A percentile compares a stretch with the other conserved stretches of the same genome.
phyloP scores from a whole-genome alignment of 169 alveolate species.

The Plasmodium coatneyi region DNA sequence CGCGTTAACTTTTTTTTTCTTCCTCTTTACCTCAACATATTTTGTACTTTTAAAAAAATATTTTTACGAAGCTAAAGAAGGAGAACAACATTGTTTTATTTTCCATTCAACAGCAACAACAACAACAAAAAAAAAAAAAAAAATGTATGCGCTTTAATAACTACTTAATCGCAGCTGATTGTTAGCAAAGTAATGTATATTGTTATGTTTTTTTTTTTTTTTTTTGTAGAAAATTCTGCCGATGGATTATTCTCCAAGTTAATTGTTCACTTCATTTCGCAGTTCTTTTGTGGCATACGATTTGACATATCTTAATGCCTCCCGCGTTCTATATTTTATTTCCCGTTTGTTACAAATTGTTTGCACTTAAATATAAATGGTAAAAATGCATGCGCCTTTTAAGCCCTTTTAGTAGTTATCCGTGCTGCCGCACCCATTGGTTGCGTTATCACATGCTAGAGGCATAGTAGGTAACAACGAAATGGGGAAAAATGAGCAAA shows the following conservation, averaged over 20 bases:
- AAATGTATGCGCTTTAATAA: background rate
- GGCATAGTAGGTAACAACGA: background rate
- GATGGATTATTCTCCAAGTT: background rate
- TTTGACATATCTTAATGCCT: background rate
- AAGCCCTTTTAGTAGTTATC: background rate
- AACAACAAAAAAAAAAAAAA: background rate
- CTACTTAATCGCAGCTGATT: background rate
- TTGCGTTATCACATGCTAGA: background rate
- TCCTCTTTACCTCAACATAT: background rate
- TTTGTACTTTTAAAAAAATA: background rate
- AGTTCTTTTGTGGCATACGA: background rate
- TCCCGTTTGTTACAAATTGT: background rate
- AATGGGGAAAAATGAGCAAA: background rate
- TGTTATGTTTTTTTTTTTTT: background rate
- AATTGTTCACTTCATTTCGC: background rate
- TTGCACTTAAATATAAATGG: background rate
- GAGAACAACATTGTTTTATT: background rate
- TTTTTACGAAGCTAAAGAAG: background rate
- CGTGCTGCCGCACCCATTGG: background rate
- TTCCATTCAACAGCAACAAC: background rate
- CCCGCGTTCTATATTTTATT: background rate
- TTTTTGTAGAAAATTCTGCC: background rate
- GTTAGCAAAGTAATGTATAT: background rate
- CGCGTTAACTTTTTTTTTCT: background rate
- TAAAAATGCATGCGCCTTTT: background rate